Base-by-base conservation (phyloP, 1,284 basidiomycete species). In the Chalciporus sp. region DNA sequence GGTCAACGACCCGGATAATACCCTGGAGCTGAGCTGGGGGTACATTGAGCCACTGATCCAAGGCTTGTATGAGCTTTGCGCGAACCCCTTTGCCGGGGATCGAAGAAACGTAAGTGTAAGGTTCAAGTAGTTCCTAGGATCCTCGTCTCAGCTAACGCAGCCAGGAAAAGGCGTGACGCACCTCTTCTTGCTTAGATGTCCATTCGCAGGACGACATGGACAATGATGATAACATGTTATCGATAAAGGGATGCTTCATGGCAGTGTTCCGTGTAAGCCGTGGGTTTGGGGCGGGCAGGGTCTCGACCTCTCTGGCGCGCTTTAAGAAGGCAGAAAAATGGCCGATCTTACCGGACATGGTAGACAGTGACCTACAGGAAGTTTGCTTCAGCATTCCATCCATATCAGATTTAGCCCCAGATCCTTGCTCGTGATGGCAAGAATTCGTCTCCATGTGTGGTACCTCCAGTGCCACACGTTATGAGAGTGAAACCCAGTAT, bases 41-140 rank as follows among this genome's bases (percentile, higher is more conserved):
- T 0, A 98, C 94, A 11, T 86, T 72, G 12, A 99, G 81, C 96
- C 96, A 99, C 1, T 77, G 60, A 64, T 98, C 95, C 80, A 99
- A 97, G 0, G 96, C 95, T 45, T 89, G 88, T 53, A 98, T 94
- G 67, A 99, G 83, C 59, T 88, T 84, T 1, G 85, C 80, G 11
- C 96, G 86, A 56, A 99, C 88, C 59, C 98, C 95, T 72, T 99
- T 99, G n/a, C 97, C 95, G 0, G 93, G 93, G 51, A 86, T 86
- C 1, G 89, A 82, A 16, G 85, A 88, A 48, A 97, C 83, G 70
- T 97, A 98, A 1, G 83, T 84, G 71, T 88, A 98, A 1, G 96
- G 95, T 71, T 98, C 96, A 7, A 96, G 79, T 11, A 96, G 71
- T 4, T 83, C 83, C 66, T 70, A 41, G 14, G n/a, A 8, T 11